Conservation (phyloP, 73 alveolate species). For the Paramecium tetraurelia region DNA sequence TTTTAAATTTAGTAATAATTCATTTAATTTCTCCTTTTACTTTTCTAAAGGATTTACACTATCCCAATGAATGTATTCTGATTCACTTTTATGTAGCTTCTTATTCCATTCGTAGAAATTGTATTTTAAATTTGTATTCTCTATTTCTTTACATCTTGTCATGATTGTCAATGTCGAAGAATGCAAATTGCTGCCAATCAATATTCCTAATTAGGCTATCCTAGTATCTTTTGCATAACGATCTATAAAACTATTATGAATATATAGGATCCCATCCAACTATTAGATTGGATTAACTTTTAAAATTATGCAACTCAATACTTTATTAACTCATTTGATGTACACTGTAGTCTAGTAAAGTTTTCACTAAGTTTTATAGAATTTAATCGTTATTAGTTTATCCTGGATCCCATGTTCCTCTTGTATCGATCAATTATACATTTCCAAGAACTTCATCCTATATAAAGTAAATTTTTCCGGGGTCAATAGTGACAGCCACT, state of each 20-base stretch:
- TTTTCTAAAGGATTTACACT: neutral
- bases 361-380: neutral
- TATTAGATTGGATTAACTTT: neutral
- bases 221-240: neutral
- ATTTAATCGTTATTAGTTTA: neutral
- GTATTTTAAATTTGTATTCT: neutral
- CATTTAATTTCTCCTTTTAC: neutral
- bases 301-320: neutral
- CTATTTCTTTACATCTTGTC: neutral
- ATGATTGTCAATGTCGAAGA: neutral
- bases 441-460: constrained; percentile 8
- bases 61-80: neutral
- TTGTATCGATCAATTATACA: neutral
- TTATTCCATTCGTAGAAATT: neutral
- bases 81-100: neutral
- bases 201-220: neutral
- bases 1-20: neutral
- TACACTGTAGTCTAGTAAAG: neutral
- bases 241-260: neutral
- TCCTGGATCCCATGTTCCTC: constrained; percentile 30
- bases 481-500: neutral
- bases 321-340: neutral
- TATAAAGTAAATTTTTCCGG: neutral
- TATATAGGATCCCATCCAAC: neutral
- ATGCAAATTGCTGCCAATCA: neutral